These are phyloP conservation scores for Persicaria tinctoria DNA, from an alignment of 148 eudicot species.

Conservation along the genomic window DNA sequence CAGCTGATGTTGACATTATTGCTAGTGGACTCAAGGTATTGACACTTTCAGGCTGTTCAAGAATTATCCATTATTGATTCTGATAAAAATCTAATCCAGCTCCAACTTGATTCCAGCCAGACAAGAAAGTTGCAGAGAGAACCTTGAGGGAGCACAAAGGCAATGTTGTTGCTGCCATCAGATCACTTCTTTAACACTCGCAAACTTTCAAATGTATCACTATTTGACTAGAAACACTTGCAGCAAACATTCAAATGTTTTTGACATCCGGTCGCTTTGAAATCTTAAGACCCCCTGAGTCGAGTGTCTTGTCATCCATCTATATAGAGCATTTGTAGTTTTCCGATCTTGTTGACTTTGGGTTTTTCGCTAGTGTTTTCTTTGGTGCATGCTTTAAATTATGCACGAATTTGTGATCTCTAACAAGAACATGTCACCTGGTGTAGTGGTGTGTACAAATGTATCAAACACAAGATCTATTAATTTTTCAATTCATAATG, in stretches of 20 bases:
- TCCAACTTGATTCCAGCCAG: conserved; percentile 38
- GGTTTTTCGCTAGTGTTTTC: too few species aligned
- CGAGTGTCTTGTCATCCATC: neutral
- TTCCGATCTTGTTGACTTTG: neutral
- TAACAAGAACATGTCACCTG: too few species aligned
- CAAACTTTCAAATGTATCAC: conserved; percentile 12
- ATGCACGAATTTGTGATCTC: neutral
- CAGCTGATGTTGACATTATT: conserved; percentile 77
- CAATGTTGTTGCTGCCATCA: conserved; percentile 84
- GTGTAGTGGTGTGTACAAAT: too few species aligned
- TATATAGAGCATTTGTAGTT: conserved; percentile 3
- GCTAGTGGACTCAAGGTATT: conserved; percentile 87
- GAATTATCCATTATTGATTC: neutral
- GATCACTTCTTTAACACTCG: conserved; percentile 39
- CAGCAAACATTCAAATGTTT: neutral
- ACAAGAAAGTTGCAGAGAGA: conserved; percentile 94
- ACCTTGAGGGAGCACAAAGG: conserved; percentile 97
- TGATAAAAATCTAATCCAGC: neutral
- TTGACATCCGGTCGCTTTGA: too few species aligned
- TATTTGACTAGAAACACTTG: conserved; percentile 34
- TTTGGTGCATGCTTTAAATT: too few species aligned
- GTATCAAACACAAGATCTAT: too few species aligned
- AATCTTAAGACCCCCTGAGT: neutral
- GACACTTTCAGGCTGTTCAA: neutral
- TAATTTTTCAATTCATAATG: too few species aligned